phyloP scores from a whole-genome alignment of 225 moss, liverwort and hornwort genomes.

The Straminergon stramineum region DNA sequence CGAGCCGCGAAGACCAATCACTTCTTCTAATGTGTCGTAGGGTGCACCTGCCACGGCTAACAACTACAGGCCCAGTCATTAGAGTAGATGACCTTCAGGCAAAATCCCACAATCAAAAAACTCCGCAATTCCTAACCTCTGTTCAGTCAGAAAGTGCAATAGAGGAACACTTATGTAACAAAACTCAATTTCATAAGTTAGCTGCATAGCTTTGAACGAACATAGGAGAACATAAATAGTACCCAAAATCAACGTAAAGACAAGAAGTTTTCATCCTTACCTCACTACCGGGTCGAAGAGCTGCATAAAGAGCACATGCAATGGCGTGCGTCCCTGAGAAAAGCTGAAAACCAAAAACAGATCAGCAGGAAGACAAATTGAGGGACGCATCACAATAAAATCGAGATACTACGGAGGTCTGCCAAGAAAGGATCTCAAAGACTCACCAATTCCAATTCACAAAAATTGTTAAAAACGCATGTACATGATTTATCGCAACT shows the following conservation, averaged over 20 bases:
- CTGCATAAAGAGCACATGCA: slow-evolving; percentile 83
- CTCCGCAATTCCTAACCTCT: neutral
- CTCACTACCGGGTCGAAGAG: slow-evolving; percentile 84
- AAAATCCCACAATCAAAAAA: neutral
- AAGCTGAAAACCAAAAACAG: slow-evolving; percentile 38
- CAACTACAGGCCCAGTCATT: slow-evolving; percentile 44
- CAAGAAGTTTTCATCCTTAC: slow-evolving; percentile 19
- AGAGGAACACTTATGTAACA: neutral
- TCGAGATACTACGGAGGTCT: neutral
- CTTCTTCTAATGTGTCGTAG: slow-evolving; percentile 91
- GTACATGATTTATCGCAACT: neutral
- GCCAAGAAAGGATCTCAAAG: neutral
- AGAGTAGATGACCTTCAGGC: neutral
- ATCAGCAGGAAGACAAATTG: neutral
- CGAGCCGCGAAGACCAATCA: slow-evolving; percentile 78
- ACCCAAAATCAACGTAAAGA: neutral
- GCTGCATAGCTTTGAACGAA: neutral
- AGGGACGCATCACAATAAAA: neutral
- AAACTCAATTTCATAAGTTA: neutral
- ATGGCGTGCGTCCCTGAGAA: slow-evolving; percentile 98
- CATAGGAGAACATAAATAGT: neutral
- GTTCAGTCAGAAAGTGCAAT: neutral
- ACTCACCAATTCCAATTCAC: neutral
- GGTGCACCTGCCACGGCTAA: slow-evolving; percentile 94
- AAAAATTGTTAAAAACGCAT: neutral